Conservation (phyloP, 2,329 filamentous ascomycete genomes). For the Plenodomus biglobosus region DNA sequence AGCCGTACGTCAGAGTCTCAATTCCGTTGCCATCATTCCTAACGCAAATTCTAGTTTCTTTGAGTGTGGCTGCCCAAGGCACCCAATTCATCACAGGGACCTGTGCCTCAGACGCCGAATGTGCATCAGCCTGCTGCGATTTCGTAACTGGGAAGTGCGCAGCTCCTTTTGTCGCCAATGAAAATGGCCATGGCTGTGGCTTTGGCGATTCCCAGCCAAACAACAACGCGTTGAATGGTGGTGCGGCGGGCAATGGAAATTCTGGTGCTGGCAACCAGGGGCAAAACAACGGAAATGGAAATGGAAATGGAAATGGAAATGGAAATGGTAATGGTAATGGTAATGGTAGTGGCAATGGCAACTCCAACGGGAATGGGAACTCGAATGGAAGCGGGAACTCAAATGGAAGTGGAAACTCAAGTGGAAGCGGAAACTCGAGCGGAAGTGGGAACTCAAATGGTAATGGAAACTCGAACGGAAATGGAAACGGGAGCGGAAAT, state of each 20-base stretch:
- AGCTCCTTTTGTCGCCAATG: slow-evolving; percentile 37
- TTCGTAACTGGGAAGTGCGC: slow-evolving; percentile 40
- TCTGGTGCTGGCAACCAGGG: slow-evolving; percentile 2
- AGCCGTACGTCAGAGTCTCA: slow-evolving; percentile 16
- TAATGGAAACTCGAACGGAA: no score
- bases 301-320: no score
- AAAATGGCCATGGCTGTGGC: slow-evolving; percentile 42
- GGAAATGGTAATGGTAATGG: no score
- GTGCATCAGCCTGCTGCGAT: slow-evolving; percentile 26
- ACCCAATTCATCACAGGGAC: slow-evolving; percentile 36
- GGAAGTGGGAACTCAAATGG: no score
- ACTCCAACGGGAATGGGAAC: no score
- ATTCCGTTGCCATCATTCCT: neutral
- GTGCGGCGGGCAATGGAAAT: slow-evolving; percentile 8
- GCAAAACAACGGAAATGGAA: no score
- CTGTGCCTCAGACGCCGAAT: slow-evolving; percentile 32
- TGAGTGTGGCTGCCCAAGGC: slow-evolving; percentile 30
- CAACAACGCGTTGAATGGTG: slow-evolving; percentile 29
- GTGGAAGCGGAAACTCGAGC: no score
- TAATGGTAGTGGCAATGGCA: no score
- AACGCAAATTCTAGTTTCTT: slow-evolving; percentile 24
- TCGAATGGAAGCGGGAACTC: no score
- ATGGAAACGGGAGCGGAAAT: no score
- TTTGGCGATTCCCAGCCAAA: slow-evolving; percentile 42
- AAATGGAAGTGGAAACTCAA: no score